phyloP scores from a whole-genome alignment of 495 filamentous ascomycete species.

The Aspergillus diversus region DNA sequence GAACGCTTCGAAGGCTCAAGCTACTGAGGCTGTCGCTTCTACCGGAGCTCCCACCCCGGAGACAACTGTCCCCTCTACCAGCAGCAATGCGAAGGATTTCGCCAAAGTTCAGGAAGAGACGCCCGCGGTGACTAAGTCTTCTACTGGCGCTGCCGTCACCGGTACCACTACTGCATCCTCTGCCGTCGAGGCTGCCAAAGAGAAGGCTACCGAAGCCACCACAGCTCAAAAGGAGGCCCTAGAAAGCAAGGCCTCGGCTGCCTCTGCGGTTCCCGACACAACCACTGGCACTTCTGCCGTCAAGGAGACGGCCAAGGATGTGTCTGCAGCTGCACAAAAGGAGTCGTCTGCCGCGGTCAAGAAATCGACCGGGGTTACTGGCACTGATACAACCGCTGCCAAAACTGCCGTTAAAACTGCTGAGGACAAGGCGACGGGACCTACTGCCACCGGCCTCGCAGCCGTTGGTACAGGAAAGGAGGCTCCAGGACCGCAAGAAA shows the following conservation, averaged over 20 bases:
- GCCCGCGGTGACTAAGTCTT: constrained; percentile 9
- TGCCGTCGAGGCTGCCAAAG: background rate
- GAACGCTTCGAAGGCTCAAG: constrained; percentile 3
- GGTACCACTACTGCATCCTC: background rate
- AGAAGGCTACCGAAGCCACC: constrained; percentile 4
- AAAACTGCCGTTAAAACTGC: background rate
- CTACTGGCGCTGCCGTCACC: constrained; percentile 4
- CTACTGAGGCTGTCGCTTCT: constrained; percentile 4
- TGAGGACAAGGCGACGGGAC: background rate
- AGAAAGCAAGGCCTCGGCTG: background rate
- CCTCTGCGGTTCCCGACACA: background rate
- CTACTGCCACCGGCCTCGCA: background rate
- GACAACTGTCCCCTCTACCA: constrained; percentile 6
- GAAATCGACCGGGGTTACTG: background rate
- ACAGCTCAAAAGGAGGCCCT: background rate
- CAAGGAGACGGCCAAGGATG: constrained; percentile 2
- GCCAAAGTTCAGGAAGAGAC: constrained; percentile 6
- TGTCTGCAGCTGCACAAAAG: background rate
- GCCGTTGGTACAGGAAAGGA: background rate
- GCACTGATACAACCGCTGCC: background rate
- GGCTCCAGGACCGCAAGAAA: constrained; percentile 8
- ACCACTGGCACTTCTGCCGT: background rate
- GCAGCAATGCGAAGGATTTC: background rate
- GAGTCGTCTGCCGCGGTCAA: background rate
- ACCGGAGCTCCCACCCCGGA: constrained; percentile 12